Evolutionary conservation across 345 rosid genomes (phyloP).

Genomic region (Combretum micranthum): DNA sequence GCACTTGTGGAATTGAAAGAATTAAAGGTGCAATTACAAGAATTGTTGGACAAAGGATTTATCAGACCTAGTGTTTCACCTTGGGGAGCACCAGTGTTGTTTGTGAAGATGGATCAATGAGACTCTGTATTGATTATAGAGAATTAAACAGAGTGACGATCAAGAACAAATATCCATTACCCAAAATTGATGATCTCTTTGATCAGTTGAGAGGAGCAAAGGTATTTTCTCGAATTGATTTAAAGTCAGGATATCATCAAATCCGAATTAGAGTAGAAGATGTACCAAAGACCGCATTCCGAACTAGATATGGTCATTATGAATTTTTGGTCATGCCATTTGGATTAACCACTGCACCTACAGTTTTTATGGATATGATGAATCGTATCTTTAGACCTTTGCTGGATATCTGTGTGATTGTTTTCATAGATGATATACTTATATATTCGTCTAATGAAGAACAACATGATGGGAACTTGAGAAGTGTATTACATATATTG

Average conservation of each 20-base stretch:
- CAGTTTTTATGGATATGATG: background rate
- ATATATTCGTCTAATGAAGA: background rate
- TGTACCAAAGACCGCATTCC: background rate
- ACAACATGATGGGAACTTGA: background rate
- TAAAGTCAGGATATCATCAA: background rate
- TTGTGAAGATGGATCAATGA: background rate
- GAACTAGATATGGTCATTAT: background rate
- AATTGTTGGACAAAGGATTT: too few relatives aligned
- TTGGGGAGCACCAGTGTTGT: too few relatives aligned
- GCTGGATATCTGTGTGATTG: background rate
- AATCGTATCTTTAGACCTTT: background rate
- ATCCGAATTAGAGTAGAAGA: background rate
- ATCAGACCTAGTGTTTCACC: too few relatives aligned
- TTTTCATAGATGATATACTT: background rate
- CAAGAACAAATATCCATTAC: conserved; percentile 3
- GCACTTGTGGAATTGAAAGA: too few relatives aligned
- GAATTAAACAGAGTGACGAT: background rate
- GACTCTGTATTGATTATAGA: background rate
- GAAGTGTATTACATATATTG: background rate
- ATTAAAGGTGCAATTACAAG: too few relatives aligned
- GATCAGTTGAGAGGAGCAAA: background rate
- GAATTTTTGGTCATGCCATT: background rate
- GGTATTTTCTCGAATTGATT: background rate
- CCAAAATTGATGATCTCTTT: background rate
- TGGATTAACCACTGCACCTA: background rate